Percentiles rank a stretch among this genome's conserved stretches.
These are phyloP conservation scores for Parafenestella ontariensis DNA, from an alignment of 2,329 filamentous ascomycete genomes.

Conservation along the genomic window DNA sequence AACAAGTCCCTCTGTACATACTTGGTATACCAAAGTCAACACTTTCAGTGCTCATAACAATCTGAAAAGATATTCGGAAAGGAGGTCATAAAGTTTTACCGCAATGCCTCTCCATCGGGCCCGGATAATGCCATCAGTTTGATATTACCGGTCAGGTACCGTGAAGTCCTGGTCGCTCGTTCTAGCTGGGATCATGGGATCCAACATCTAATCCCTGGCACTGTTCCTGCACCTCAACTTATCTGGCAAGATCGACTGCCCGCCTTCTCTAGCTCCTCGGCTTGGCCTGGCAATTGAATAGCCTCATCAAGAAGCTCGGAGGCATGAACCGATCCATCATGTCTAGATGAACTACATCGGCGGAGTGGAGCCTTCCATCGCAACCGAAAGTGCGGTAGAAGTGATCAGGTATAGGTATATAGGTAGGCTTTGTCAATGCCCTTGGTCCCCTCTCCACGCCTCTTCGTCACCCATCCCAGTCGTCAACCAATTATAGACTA, in stretches of 20 bases:
- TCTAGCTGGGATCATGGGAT: constrained; percentile 2
- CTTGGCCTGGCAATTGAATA: constrained; percentile 18
- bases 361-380: not conserved
- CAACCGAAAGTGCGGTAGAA: not conserved
- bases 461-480: not conserved
- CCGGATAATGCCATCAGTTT: not conserved
- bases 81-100: not conserved
- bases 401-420: not conserved
- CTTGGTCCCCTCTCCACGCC: not conserved
- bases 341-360: not conserved
- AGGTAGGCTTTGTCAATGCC: not conserved
- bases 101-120: not conserved
- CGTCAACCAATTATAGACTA: not conserved
- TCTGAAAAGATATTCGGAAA: not conserved
- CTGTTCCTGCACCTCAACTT: constrained; percentile 22
- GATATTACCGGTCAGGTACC: constrained; percentile 7
- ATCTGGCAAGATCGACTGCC: constrained; percentile 22
- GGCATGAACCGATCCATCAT: constrained; percentile 18
- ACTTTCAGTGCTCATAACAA: not conserved
- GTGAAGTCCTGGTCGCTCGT: not conserved
- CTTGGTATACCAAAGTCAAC: not conserved
- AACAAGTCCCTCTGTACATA: not conserved
- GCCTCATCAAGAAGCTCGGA: constrained; percentile 9
- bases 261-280: constrained; percentile 9
- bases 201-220: constrained; percentile 1